phyloP scores from a whole-genome alignment of 2,329 filamentous ascomycete genomes.

The Metarhizium guizhouense region DNA sequence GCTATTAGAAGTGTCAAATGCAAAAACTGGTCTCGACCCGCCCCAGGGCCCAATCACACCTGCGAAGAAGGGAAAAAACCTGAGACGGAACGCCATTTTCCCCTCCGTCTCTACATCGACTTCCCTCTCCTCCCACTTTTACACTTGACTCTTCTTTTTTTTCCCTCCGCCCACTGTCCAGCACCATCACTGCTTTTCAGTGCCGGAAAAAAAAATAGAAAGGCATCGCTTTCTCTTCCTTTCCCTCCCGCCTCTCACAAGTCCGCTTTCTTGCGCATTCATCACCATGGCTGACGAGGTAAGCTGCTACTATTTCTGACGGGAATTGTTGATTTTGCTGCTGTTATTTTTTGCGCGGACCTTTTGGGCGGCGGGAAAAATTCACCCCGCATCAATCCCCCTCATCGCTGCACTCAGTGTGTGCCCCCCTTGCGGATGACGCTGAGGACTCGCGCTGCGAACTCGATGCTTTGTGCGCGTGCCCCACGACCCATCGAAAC shows the following conservation, averaged over 20 bases:
- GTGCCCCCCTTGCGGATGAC: neutral
- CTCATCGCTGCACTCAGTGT: conserved; percentile 11
- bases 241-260: conserved; percentile 18
- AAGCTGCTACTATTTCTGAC: conserved; percentile 22
- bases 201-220: conserved; percentile 3
- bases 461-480: neutral
- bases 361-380: conserved; percentile 19
- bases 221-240: conserved; percentile 15
- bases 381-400: conserved; percentile 39
- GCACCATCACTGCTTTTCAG: conserved; percentile 11
- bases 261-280: conserved; percentile 29
- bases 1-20: neutral
- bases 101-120: conserved; percentile 17
- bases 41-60: conserved; percentile 26
- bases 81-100: conserved; percentile 15
- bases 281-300: conserved; percentile 53
- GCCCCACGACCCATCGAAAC: conserved; percentile 21
- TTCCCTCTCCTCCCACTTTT: conserved; percentile 16
- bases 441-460: neutral
- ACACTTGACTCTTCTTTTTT: conserved; percentile 13
- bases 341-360: conserved; percentile 15
- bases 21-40: conserved; percentile 3
- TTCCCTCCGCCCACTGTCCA: conserved; percentile 12
- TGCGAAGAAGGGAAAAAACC: conserved; percentile 26
- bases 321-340: conserved; percentile 8